Evolutionary conservation across 768 basidiomycete species (phyloP).

Genomic region (Collybia mongolica): DNA sequence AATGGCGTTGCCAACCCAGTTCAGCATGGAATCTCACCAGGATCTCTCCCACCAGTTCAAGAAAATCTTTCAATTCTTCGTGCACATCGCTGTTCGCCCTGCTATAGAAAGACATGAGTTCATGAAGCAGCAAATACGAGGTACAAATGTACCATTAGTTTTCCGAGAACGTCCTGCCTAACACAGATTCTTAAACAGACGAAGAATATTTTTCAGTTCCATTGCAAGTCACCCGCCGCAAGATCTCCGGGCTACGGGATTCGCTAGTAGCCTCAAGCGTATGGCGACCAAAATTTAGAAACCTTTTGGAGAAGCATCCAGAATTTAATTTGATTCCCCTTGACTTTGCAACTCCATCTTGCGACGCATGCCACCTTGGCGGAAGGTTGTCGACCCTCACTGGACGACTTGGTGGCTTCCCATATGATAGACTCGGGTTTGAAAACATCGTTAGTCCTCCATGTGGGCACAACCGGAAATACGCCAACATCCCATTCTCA

Average conservation of each 20-base stretch:
- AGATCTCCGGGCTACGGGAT: slow-evolving; percentile 67
- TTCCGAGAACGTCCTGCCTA: not conserved
- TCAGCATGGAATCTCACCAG: slow-evolving; percentile 79
- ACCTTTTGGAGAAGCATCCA: slow-evolving; percentile 64
- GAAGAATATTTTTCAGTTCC: slow-evolving; percentile 77
- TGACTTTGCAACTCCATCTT: slow-evolving; percentile 57
- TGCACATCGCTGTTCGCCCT: slow-evolving; percentile 71
- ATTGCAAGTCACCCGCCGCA: slow-evolving; percentile 64
- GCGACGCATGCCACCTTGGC: slow-evolving; percentile 83
- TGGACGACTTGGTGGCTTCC: slow-evolving; percentile 60
- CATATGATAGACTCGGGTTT: slow-evolving; percentile 74
- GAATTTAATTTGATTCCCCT: slow-evolving; percentile 52
- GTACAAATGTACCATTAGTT: slow-evolving; percentile 29
- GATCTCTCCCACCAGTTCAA: slow-evolving; percentile 82
- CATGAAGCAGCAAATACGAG: slow-evolving; percentile 51
- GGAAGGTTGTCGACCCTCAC: slow-evolving; percentile 63
- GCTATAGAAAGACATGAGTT: slow-evolving; percentile 48
- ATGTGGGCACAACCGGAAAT: slow-evolving; percentile 1
- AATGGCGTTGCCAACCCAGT: slow-evolving; percentile 62
- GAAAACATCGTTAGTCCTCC: slow-evolving; percentile 27
- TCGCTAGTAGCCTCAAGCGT: slow-evolving; percentile 82
- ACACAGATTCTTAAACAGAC: slow-evolving; percentile 24
- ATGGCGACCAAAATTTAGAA: slow-evolving; percentile 74
- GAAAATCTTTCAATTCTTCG: slow-evolving; percentile 84
- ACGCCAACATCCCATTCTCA: slow-evolving; percentile 1